These are phyloP conservation scores for Penicillium sp. DNA, from an alignment of 2,329 filamentous ascomycete genomes.

Conservation along the genomic window DNA sequence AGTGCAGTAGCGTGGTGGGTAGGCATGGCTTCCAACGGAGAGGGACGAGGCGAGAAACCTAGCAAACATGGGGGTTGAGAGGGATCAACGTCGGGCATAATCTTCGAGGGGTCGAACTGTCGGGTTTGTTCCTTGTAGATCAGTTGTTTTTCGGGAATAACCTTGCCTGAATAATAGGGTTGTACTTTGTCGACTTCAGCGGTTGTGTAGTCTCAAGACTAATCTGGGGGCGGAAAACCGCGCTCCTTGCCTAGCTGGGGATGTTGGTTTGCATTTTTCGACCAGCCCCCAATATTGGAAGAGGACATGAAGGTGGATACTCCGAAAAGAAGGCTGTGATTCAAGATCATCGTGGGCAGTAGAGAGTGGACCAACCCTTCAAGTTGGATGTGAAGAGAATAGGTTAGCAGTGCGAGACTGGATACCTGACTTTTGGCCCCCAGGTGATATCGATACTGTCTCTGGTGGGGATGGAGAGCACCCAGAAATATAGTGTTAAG, in stretches of 20 bases:
- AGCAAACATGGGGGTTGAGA: neutral
- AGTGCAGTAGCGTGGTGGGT: neutral
- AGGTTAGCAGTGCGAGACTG: neutral
- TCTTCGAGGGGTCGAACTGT: neutral
- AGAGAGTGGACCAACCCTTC: neutral
- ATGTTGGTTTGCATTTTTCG: neutral
- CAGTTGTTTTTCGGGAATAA: neutral
- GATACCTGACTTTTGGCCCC: slow-evolving; percentile 9
- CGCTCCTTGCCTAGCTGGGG: neutral
- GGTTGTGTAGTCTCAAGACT: neutral
- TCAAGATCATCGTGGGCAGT: neutral
- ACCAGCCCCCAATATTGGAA: neutral
- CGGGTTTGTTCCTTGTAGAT: neutral
- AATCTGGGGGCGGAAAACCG: neutral
- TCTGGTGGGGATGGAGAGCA: too few relatives aligned
- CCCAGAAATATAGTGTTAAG: neutral
- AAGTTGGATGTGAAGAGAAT: slow-evolving; percentile 8
- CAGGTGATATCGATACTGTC: slow-evolving; percentile 1
- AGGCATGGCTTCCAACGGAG: neutral
- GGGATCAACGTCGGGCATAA: neutral
- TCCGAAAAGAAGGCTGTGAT: neutral
- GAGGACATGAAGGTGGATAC: neutral
- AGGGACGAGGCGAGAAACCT: neutral
- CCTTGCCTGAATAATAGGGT: neutral
- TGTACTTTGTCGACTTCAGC: neutral